Conservation (phyloP, 2,329 filamentous ascomycete species). For the Ophiognomonia clavigignenti-juglandacearum region DNA sequence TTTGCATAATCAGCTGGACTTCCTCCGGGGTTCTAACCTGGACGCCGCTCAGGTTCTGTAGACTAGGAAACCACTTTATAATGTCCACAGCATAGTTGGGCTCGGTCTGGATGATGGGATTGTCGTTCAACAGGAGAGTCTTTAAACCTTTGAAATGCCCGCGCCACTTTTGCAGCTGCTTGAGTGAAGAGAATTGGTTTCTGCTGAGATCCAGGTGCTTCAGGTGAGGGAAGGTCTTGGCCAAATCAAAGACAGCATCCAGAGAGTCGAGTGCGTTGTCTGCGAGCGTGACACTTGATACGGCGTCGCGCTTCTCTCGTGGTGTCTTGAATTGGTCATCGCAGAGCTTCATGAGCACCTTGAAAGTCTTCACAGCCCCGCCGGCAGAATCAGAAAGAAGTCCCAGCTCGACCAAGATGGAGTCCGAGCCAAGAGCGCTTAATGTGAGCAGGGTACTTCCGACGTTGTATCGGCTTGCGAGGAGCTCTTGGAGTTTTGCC, state of each 20-base stretch:
- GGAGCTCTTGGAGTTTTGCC: conserved; percentile 63
- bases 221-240: conserved; percentile 76
- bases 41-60: conserved; percentile 70
- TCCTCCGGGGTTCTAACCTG: conserved; percentile 71
- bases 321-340: conserved; percentile 69
- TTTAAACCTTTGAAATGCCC: conserved; percentile 74
- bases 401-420: conserved; percentile 65
- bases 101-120: conserved; percentile 65
- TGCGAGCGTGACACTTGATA: conserved; percentile 77
- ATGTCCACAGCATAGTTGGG: conserved; percentile 64
- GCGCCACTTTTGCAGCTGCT: conserved; percentile 69
- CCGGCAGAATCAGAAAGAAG: conserved; percentile 68
- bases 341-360: conserved; percentile 83
- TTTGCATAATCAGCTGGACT: conserved; percentile 49
- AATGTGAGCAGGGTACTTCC: conserved; percentile 75
- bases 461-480: conserved; percentile 69
- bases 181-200: conserved; percentile 69
- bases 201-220: conserved; percentile 85
- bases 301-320: conserved; percentile 69
- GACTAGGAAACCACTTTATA: conserved; percentile 75
- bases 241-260: conserved; percentile 65
- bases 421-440: conserved; percentile 69
- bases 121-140: conserved; percentile 73
- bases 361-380: conserved; percentile 82
- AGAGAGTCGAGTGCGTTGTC: conserved; percentile 75